Percentiles rank a stretch among this genome's conserved stretches.
Conservation (phyloP, 2,329 filamentous ascomycete species). For the Fonsecaea pugnacius region DNA sequence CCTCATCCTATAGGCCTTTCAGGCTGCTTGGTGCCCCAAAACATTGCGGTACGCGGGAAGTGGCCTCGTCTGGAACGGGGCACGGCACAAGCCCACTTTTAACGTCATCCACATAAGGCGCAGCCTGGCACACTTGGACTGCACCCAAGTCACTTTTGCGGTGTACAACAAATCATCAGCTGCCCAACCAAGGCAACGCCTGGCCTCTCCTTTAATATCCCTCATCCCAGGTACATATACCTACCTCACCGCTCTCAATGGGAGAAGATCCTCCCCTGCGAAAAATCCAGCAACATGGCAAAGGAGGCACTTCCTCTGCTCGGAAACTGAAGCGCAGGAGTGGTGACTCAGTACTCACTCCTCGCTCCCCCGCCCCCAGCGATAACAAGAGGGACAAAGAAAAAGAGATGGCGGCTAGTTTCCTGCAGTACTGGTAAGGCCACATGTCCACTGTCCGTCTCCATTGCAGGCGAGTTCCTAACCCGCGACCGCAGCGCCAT, state of each 20-base stretch:
- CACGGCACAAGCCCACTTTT: conserved; percentile 10
- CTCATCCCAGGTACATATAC: conserved; percentile 14
- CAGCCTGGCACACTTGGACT: conserved; percentile 14
- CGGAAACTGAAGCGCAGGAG: conserved; percentile 30
- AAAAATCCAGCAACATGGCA: conserved; percentile 26
- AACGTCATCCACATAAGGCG: conserved; percentile 16
- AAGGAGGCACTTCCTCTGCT: conserved; percentile 16
- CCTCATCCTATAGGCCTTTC: conserved; percentile 1
- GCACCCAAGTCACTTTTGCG: conserved; percentile 6
- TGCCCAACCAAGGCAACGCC: conserved; percentile 16
- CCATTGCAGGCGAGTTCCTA: conserved; percentile 20
- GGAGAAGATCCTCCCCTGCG: conserved; percentile 13
- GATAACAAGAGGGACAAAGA: conserved; percentile 37
- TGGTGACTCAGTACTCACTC: conserved; percentile 22
- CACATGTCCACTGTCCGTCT: not conserved
- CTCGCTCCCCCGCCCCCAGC: conserved; percentile 16
- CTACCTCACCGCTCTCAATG: conserved; percentile 32
- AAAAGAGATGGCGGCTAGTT: conserved; percentile 48
- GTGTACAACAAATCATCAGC: conserved; percentile 15
- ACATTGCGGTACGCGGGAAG: conserved; percentile 1
- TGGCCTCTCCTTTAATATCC: not conserved
- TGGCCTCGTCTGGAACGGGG: conserved; percentile 7
- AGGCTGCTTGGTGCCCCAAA: conserved; percentile 8
- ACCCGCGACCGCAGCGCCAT: conserved; percentile 56
- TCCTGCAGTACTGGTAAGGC: conserved; percentile 53